Evolutionary conservation across 2,329 filamentous ascomycete species (phyloP), one percentile per base, ranked within the genome.

Genomic region (Dactylellina sp.): DNA sequence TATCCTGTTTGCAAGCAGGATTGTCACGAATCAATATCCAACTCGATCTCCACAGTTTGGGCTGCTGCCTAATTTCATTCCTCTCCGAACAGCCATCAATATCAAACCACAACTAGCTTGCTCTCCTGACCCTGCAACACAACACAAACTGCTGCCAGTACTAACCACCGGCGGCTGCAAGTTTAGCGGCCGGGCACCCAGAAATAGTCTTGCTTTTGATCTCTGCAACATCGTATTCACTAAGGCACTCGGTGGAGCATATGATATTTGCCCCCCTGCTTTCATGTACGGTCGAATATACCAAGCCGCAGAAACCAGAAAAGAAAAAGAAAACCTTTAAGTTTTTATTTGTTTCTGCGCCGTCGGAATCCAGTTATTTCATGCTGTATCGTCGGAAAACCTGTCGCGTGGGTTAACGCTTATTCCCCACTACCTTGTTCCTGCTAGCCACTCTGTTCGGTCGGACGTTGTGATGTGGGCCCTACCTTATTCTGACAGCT

Each of bases 21-120:
- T 59, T 52, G 35, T 18, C 57, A 53, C 35, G 24, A 44, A 55
- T 53, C 18, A 25, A 46, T 46, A 50, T 57, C 44, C 46, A 37
- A 56, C 25, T 37, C 25, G 56, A 70, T 55, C 59, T 61, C 66
- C 66, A 71, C 59, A 49, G 24, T 18, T 20, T n/a, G 32, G 59
- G 55, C 55, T 72, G 68, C 68, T 72, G 68, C 68, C 68, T 72
- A 72, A 50, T 72, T 39, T 12, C 42, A n/a, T n/a, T n/a, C n/a
- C n/a, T n/a, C n/a, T 53, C 46, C 50, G 14, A 61, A 16, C n/a
- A n/a, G 28, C n/a, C 44, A 60, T 53, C 24, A 62, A 62, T 44
- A 66, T 66, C 62, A 66, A 66, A 66, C 62, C 52, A 59, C 52
- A n/a, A n/a, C n/a, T n/a, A n/a, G n/a, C n/a, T n/a, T n/a, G n/a